Conservation (phyloP, 1,284 basidiomycete genomes). For the Melampsora americana region DNA sequence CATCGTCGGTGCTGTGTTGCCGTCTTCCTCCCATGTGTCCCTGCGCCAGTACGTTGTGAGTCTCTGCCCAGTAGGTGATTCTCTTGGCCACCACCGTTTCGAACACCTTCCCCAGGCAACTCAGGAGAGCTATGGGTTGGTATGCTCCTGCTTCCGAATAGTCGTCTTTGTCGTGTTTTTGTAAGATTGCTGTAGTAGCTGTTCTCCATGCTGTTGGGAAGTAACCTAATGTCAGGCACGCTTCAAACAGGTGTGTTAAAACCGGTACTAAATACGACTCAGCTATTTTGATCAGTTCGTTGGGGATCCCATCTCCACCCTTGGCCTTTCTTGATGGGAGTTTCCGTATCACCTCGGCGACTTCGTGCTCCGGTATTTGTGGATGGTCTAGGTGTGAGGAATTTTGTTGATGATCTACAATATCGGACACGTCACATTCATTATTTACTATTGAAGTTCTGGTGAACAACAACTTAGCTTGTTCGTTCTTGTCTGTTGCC, state of each 20-base stretch:
- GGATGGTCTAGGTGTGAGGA: not conserved
- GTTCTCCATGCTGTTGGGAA: constrained; percentile 2
- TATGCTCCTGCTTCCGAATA: constrained; percentile 5
- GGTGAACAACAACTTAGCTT: constrained; percentile 3
- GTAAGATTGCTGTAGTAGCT: not conserved
- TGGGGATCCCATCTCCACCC: not conserved
- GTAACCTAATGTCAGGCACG: not conserved
- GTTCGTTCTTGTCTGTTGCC: not conserved
- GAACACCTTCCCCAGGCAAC: not conserved
- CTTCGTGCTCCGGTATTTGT: not conserved
- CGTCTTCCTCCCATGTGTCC: constrained; percentile 16
- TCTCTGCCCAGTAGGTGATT: constrained; percentile 1
- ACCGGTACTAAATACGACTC: not conserved
- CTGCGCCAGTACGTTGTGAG: not conserved
- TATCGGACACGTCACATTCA: not conserved
- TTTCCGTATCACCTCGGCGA: not conserved
- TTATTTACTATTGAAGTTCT: not conserved
- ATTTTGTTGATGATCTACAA: not conserved
- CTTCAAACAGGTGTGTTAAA: not conserved
- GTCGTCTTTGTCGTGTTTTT: constrained; percentile 11
- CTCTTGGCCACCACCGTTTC: not conserved
- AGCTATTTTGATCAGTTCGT: constrained; percentile 3
- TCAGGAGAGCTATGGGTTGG: constrained; percentile 7
- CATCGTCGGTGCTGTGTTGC: too few relatives aligned
- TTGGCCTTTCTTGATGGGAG: not conserved